Evolutionary conservation across 768 basidiomycete species (phyloP).

Genomic region (Lyophyllum decastes): DNA sequence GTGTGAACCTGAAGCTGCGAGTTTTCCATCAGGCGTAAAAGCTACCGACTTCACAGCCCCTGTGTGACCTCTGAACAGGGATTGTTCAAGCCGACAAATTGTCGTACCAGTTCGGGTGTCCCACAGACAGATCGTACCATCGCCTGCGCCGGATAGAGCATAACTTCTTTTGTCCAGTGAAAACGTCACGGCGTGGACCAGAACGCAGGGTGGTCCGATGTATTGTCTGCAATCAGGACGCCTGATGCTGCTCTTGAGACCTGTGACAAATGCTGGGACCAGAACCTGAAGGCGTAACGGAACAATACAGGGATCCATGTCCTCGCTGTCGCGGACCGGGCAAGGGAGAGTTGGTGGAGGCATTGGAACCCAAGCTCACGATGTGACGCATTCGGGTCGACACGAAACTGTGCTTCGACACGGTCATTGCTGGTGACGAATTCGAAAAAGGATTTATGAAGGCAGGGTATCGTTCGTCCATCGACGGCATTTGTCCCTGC

Average conservation of each 20-base stretch:
- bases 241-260: background rate
- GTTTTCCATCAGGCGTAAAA: conserved; percentile 18
- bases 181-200: background rate
- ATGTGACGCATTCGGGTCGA: background rate
- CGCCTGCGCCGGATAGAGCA: background rate
- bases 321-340: background rate
- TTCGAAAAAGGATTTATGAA: conserved; percentile 20
- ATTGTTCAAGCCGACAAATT: background rate
- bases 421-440: conserved; percentile 10
- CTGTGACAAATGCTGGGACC: background rate
- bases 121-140: background rate
- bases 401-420: background rate
- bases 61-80: background rate
- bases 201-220: background rate
- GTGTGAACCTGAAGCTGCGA: conserved; percentile 14
- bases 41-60: conserved; percentile 4
- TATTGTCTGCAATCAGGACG: background rate
- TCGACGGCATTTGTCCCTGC: conserved; percentile 7
- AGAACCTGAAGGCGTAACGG: conserved; percentile 2
- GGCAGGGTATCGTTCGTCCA: conserved; percentile 10
- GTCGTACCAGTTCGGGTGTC: background rate
- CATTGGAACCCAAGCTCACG: conserved; percentile 2
- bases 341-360: background rate
- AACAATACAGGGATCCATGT: background rate
- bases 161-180: background rate